Percentiles rank a stretch among this genome's conserved stretches.
Conservation (phyloP, 2,329 filamentous ascomycete genomes). For the Pseudogymnoascus sp. region DNA sequence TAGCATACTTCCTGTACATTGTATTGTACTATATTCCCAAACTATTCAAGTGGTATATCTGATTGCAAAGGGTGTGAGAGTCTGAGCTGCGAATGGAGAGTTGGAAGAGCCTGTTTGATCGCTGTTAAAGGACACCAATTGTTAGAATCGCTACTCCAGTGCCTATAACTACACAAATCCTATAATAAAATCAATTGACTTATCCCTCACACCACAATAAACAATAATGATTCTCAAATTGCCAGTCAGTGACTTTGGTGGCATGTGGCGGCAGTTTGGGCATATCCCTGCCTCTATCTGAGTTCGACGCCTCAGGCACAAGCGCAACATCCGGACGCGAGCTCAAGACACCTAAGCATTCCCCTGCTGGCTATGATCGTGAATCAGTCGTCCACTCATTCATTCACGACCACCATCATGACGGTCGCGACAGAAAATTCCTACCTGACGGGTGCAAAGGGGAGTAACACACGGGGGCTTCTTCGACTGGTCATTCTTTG, state of each 20-base stretch:
- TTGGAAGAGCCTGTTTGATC: not conserved
- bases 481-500: conserved; percentile 83
- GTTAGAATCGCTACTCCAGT: not conserved
- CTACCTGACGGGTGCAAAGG: conserved; percentile 69
- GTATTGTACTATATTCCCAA: conserved; percentile 28
- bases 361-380: conserved; percentile 13
- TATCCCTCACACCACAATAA: not conserved
- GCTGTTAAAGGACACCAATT: not conserved
- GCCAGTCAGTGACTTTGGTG: not conserved
- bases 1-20: conserved; percentile 31
- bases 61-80: not conserved
- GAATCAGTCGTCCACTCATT: conserved; percentile 4
- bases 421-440: conserved; percentile 32
- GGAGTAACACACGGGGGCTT: conserved; percentile 74
- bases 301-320: conserved; percentile 19
- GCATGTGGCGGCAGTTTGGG: not conserved
- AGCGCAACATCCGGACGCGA: not conserved
- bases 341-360: conserved; percentile 28
- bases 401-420: conserved; percentile 31
- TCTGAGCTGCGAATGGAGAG: not conserved
- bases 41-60: conserved; percentile 1
- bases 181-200: not conserved
- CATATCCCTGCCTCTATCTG: conserved; percentile 21
- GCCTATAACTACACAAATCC: not conserved
- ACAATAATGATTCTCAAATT: not conserved